Conservation (phyloP, 768 basidiomycete genomes). For the Pulveroboletus sp. region DNA sequence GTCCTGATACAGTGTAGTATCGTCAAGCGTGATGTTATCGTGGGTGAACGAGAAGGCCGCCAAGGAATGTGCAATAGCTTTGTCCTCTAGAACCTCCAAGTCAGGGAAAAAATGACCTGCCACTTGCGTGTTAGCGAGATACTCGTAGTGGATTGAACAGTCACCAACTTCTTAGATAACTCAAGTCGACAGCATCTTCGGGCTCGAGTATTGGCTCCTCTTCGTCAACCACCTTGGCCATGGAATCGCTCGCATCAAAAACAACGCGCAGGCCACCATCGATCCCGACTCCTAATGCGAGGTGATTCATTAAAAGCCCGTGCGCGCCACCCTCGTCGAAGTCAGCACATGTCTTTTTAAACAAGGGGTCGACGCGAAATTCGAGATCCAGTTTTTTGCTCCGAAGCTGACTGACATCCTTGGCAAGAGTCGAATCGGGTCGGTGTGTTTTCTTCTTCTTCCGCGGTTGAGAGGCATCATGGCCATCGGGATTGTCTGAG, state of each 20-base stretch:
- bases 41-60: slow-evolving; percentile 79
- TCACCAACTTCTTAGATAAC: slow-evolving; percentile 53
- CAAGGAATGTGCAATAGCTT: slow-evolving; percentile 78
- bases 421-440: slow-evolving; percentile 84
- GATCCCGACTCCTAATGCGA: slow-evolving; percentile 68
- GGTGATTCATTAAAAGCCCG: slow-evolving; percentile 95
- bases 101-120: slow-evolving; percentile 73
- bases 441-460: slow-evolving; percentile 66
- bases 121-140: slow-evolving; percentile 4
- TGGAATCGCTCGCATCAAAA: slow-evolving; percentile 93
- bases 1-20: slow-evolving; percentile 56
- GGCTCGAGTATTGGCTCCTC: slow-evolving; percentile 62
- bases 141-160: neutral
- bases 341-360: slow-evolving; percentile 96
- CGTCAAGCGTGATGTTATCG: slow-evolving; percentile 56
- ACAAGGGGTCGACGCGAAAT: slow-evolving; percentile 93
- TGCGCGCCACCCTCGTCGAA: slow-evolving; percentile 98
- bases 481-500: slow-evolving; percentile 62
- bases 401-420: slow-evolving; percentile 72
- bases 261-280: slow-evolving; percentile 87
- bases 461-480: slow-evolving; percentile 51
- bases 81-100: slow-evolving; percentile 55
- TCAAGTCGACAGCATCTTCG: slow-evolving; percentile 63
- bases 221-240: slow-evolving; percentile 73
- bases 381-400: slow-evolving; percentile 95